Percentiles rank a stretch among this genome's conserved stretches.
These are phyloP conservation scores for Citeromyces matritensis DNA, from an alignment of 805 yeast genomes.

Conservation along the genomic window DNA sequence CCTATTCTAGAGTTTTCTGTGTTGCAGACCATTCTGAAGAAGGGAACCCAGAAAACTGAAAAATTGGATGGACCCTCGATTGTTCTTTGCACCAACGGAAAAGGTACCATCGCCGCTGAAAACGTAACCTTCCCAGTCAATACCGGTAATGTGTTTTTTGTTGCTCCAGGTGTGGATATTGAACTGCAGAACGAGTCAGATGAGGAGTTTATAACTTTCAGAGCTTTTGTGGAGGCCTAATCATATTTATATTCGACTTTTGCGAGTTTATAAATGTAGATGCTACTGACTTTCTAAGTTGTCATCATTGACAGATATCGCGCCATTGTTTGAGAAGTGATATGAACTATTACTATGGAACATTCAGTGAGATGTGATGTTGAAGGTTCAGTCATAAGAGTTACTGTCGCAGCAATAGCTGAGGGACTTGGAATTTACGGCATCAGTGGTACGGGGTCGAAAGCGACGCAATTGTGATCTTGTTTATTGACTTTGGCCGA, in stretches of 20 bases:
- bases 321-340: no score
- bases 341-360: no score
- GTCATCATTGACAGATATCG: no score
- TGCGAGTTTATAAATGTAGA: no score
- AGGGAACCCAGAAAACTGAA: constrained; percentile 37
- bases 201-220: constrained; percentile 54
- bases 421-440: no score
- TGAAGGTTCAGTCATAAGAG: no score
- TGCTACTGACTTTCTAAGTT: no score
- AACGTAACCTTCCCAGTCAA: constrained; percentile 28
- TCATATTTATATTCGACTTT: constrained; percentile 2
- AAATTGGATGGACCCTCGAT: constrained; percentile 80
- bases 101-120: constrained; percentile 38
- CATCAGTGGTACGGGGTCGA: no score
- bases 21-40: constrained; percentile 59
- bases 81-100: constrained; percentile 70
- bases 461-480: no score
- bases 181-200: constrained; percentile 35
- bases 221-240: constrained; percentile 76
- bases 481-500: no score
- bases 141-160: constrained; percentile 72
- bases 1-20: constrained; percentile 96
- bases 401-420: no score
- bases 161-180: constrained; percentile 62
- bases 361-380: no score